Evolutionary conservation across 1,284 basidiomycete genomes (phyloP).

Genomic region (Ceratobasidium sp.): DNA sequence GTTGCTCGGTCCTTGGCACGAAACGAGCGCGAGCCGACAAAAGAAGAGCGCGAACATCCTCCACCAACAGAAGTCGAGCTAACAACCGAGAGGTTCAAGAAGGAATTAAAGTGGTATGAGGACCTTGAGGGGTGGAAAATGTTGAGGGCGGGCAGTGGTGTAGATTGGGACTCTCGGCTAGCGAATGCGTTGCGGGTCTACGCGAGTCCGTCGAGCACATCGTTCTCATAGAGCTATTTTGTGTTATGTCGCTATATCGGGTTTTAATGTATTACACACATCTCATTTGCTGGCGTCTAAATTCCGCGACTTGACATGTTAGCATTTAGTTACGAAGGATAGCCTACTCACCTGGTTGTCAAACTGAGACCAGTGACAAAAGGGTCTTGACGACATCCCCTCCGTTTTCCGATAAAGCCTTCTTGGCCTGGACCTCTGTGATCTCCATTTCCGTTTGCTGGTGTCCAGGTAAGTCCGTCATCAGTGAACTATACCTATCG

Average conservation of each 20-base stretch:
- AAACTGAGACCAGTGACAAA: conserved; percentile 33
- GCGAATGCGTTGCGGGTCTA: conserved; percentile 76
- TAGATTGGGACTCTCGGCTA: conserved; percentile 85
- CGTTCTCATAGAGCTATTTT: not conserved
- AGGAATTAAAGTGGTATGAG: conserved; percentile 86
- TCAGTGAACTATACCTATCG: not conserved
- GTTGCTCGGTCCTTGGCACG: conserved; percentile 82
- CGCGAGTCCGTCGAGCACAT: conserved; percentile 45
- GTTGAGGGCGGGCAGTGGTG: conserved; percentile 71
- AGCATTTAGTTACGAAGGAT: not conserved
- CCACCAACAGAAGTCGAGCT: conserved; percentile 91
- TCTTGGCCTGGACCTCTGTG: conserved; percentile 44
- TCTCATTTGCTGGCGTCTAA: not conserved
- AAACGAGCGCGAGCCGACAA: conserved; percentile 85
- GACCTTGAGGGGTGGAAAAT: conserved; percentile 84
- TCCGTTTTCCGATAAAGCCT: conserved; percentile 39
- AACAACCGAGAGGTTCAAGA: conserved; percentile 83
- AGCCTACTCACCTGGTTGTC: not conserved
- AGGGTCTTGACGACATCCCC: conserved; percentile 45
- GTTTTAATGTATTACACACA: not conserved
- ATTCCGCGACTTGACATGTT: not conserved
- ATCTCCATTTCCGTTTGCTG: conserved; percentile 48
- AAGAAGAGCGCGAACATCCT: conserved; percentile 84
- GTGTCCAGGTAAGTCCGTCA: not conserved
- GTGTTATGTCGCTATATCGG: not conserved